Percentiles rank a stretch among this genome's conserved stretches.
Evolutionary conservation across 2,329 filamentous ascomycete genomes (phyloP).

Genomic region (Penicillium glabrum): DNA sequence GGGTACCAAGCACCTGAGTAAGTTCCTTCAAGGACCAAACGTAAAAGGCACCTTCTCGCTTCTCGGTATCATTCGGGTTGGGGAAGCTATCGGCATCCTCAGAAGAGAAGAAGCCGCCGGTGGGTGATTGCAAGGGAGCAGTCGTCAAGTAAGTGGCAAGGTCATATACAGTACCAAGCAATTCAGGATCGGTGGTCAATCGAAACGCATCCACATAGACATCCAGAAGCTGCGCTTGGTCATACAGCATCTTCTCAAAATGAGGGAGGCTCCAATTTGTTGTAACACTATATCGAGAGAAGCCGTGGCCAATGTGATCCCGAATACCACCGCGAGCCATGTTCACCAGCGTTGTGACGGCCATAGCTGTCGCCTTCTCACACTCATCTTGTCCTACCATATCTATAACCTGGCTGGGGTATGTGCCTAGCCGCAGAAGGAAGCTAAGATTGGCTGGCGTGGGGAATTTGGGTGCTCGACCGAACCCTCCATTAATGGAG

Average conservation of each 20-base stretch:
- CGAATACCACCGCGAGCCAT: conserved; percentile 73
- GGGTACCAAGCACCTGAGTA: conserved; percentile 68
- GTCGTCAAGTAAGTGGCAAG: conserved; percentile 83
- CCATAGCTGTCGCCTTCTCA: conserved; percentile 72
- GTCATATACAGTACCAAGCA: conserved; percentile 76
- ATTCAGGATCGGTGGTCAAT: conserved; percentile 65
- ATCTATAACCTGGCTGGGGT: conserved; percentile 72
- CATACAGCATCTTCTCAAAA: conserved; percentile 96
- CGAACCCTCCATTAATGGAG: conserved; percentile 75
- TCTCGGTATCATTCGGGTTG: conserved; percentile 71
- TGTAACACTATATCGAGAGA: conserved; percentile 84
- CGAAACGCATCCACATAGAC: conserved; percentile 87
- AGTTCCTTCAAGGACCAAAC: conserved; percentile 91
- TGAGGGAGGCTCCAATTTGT: conserved; percentile 91
- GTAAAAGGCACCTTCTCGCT: conserved; percentile 90
- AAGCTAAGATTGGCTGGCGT: conserved; percentile 84
- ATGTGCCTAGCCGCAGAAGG: conserved; percentile 70
- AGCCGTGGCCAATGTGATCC: conserved; percentile 75
- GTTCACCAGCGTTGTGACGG: conserved; percentile 72
- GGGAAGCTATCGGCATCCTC: conserved; percentile 87
- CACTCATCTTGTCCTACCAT: conserved; percentile 85
- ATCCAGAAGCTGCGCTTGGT: conserved; percentile 81
- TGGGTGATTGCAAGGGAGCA: conserved; percentile 63
- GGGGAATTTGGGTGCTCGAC: conserved; percentile 78
- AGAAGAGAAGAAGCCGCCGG: conserved; percentile 80